These are phyloP conservation scores for Sugiyamaella paludigena DNA, from an alignment of 1,139 yeast genomes.

Conservation along the genomic window DNA sequence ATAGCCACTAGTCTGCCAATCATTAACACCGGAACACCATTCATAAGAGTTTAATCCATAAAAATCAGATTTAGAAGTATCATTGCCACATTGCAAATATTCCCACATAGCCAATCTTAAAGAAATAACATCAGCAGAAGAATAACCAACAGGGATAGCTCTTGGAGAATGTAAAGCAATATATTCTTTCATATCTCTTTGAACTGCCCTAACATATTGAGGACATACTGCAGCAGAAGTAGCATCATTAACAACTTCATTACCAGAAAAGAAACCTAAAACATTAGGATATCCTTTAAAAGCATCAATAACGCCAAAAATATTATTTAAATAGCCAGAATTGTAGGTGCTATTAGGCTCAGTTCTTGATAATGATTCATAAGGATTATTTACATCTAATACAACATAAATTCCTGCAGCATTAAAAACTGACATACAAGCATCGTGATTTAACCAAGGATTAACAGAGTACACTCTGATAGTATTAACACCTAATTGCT, in stretches of 20 bases:
- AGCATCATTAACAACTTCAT: constrained; percentile 84
- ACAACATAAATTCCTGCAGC: constrained; percentile 87
- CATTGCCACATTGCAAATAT: constrained; percentile 70
- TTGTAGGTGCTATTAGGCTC: constrained; percentile 72
- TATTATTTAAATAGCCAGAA: constrained; percentile 63
- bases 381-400: constrained; percentile 84
- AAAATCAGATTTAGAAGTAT: constrained; percentile 74
- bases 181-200: constrained; percentile 86
- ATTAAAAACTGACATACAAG: constrained; percentile 80
- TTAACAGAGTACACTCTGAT: constrained; percentile 64
- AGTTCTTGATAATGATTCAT: constrained; percentile 67
- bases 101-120: constrained; percentile 75
- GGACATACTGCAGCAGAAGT: constrained; percentile 58
- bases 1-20: constrained; percentile 71
- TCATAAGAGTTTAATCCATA: constrained; percentile 90
- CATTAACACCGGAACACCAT: constrained; percentile 70
- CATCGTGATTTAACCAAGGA: constrained; percentile 77
- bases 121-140: constrained; percentile 80
- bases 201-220: constrained; percentile 79
- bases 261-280: constrained; percentile 90
- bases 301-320: constrained; percentile 78
- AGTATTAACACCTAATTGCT: constrained; percentile 68
- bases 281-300: constrained; percentile 80
- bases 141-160: constrained; percentile 84
- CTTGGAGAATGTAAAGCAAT: constrained; percentile 67